Percentiles rank a stretch among this genome's conserved stretches.
Evolutionary conservation across 179 eudicot genomes (phyloP).

Genomic region (Heliamphora pulchella): DNA sequence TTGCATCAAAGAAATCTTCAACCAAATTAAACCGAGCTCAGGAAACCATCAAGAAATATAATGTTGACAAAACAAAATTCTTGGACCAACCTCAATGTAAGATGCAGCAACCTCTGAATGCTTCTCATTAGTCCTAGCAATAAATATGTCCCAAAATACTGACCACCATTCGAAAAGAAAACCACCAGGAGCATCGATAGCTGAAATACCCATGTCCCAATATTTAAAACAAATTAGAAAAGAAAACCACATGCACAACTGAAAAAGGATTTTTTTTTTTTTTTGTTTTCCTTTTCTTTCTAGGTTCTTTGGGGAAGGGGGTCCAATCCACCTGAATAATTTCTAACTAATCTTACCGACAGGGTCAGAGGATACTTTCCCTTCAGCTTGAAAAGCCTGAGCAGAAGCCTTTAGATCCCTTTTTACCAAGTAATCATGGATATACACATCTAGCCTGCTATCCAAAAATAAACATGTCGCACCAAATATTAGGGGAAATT

Average conservation of each 20-base stretch:
- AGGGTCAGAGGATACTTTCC: conserved; percentile 92
- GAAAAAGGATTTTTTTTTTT: neutral
- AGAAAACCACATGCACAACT: neutral
- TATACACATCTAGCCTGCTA: conserved; percentile 86
- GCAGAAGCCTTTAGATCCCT: conserved; percentile 89
- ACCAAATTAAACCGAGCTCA: neutral
- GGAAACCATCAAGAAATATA: neutral
- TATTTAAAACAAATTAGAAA: conserved; percentile 4
- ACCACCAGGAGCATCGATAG: conserved; percentile 89
- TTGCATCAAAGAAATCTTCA: neutral
- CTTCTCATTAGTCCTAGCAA: conserved; percentile 25
- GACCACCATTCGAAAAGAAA: conserved; percentile 20
- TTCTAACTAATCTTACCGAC: conserved; percentile 46
- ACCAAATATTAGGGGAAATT: neutral
- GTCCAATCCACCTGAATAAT: neutral
- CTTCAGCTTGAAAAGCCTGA: conserved; percentile 89
- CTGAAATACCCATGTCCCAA: conserved; percentile 23
- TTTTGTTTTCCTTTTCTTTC: neutral
- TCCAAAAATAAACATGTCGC: conserved; percentile 7
- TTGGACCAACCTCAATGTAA: conserved; percentile 75
- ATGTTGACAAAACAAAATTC: neutral
- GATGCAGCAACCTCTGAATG: conserved; percentile 97
- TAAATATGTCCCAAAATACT: conserved; percentile 17
- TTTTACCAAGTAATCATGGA: conserved; percentile 84
- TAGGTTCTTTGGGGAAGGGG: neutral